A percentile compares a stretch with the other conserved stretches of the same genome.
Evolutionary conservation across 169 alveolate genomes (phyloP).

Genomic region (Plasmodium billcollinsi): DNA sequence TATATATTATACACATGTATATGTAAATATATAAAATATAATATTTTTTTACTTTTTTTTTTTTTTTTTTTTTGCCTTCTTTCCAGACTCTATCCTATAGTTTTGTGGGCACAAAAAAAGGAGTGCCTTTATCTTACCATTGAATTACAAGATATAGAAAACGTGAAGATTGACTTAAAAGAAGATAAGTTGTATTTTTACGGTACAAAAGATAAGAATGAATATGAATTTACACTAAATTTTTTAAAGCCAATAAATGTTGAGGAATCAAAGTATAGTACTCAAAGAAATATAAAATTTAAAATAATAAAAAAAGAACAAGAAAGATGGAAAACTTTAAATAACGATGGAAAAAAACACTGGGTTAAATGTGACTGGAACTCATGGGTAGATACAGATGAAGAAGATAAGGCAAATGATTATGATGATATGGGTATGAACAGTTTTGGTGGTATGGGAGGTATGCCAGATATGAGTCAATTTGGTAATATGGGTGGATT

Average conservation of each 20-base stretch:
- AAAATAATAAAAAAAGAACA: conserved; percentile 82
- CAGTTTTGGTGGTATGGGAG: conserved; percentile 80
- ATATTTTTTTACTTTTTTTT: conserved; percentile 6
- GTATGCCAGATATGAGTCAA: conserved; percentile 70
- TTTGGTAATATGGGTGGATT: conserved; percentile 76
- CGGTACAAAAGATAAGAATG: conserved; percentile 82
- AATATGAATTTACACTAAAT: conserved; percentile 80
- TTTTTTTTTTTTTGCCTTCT: not conserved
- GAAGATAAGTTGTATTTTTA: conserved; percentile 79
- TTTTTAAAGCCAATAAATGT: conserved; percentile 86
- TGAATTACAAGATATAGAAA: conserved; percentile 79
- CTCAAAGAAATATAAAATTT: conserved; percentile 81
- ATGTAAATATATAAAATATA: conserved; percentile 5
- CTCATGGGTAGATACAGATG: conserved; percentile 88
- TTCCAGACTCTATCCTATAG: conserved; percentile 83
- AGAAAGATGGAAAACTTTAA: conserved; percentile 85
- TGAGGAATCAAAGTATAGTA: conserved; percentile 77
- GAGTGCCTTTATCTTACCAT: conserved; percentile 84
- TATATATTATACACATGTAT: not conserved
- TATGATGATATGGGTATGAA: conserved; percentile 85
- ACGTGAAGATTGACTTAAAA: conserved; percentile 77
- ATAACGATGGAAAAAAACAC: conserved; percentile 86
- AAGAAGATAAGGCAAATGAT: conserved; percentile 79
- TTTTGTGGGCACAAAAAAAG: conserved; percentile 87
- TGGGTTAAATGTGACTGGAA: conserved; percentile 88